Conservation (phyloP, 2,329 filamentous ascomycete genomes). For the Fusarium sp. region DNA sequence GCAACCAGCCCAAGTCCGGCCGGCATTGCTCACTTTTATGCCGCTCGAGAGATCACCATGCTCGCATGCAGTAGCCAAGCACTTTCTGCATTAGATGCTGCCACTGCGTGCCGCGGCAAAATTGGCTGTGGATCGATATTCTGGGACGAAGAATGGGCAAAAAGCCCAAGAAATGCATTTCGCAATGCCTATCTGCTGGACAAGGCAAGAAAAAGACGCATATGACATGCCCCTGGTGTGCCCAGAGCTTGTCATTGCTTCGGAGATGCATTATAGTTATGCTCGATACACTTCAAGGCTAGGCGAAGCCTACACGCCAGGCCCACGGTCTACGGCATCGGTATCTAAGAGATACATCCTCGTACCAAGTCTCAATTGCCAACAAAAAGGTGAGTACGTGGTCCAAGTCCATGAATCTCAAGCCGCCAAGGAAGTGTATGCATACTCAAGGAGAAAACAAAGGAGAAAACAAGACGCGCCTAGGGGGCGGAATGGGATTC, state of each 20-base stretch:
- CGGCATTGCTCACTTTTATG: slow-evolving; percentile 3
- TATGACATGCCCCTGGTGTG: no score
- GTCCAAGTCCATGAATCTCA: not conserved
- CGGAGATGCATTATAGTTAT: no score
- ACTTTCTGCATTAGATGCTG: not conserved
- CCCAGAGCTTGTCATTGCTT: no score
- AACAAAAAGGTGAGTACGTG: not conserved
- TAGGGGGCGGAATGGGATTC: slow-evolving; percentile 28
- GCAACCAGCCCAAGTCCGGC: slow-evolving; percentile 9
- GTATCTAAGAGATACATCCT: not conserved
- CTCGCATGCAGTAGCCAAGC: slow-evolving; percentile 13
- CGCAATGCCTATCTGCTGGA: not conserved
- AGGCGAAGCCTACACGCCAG: not conserved
- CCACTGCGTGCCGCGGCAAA: slow-evolving; percentile 17
- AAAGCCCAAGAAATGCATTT: not conserved
- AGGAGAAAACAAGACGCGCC: slow-evolving; percentile 24
- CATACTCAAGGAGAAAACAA: slow-evolving; percentile 26
- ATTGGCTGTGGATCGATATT: slow-evolving; percentile 9
- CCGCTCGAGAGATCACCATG: slow-evolving; percentile 14
- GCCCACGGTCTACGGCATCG: not conserved
- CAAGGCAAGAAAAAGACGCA: no score
- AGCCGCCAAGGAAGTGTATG: not conserved
- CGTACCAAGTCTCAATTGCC: not conserved
- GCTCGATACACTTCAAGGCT: no score
- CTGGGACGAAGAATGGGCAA: not conserved